Evolutionary conservation across 73 alveolate species (phyloP), one percentile per base, ranked within the genome.

Genomic region (Paramecium pentaurelia): DNA sequence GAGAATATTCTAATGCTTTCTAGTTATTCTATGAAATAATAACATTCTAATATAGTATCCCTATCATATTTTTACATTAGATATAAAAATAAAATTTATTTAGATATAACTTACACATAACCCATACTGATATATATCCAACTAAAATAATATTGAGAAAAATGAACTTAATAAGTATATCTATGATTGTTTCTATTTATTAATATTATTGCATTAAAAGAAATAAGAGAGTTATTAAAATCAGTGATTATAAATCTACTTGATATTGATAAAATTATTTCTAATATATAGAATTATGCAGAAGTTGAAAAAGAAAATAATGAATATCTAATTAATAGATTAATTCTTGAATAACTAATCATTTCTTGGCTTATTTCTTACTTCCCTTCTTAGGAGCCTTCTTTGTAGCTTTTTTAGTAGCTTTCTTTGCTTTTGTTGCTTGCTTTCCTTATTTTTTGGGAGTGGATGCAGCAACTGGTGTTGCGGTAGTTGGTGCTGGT

Each of bases 351-450:
- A 54, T 54, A 64, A 64, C 84, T 64, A 64, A 64, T 64, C 84
- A 64, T 64, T 64, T 64, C 84, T 64, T 64, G 84, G 49, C 49
- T 64, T 32, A 10, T 64, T 64, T 64, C 84, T 64, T 64, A 51
- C 32, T 25, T 8, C 9, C 77, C 40, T 60, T 60, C 77, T 60
- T 64, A 25, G 84, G 36, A 34, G 47, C 84, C 49, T 64, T 64
- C 84, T 64, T 64, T 28, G 47, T 34, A 25, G 54, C 84, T 25
- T 64, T 64, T 25, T 64, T 64, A 16, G 84, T 34, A 32, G 54
- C 84, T 14, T 64, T 64, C 84, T 64, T 64, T 28, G 84, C 25
- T 34, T 64, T 64, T 32, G 84, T 42, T 64, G 84, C 84, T 64
- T 28, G 11, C 47, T 64, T 64, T 64, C 51, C 47, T 64, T 28